Conservation (phyloP, 169 alveolate genomes). For the Plasmodium fragile region DNA sequence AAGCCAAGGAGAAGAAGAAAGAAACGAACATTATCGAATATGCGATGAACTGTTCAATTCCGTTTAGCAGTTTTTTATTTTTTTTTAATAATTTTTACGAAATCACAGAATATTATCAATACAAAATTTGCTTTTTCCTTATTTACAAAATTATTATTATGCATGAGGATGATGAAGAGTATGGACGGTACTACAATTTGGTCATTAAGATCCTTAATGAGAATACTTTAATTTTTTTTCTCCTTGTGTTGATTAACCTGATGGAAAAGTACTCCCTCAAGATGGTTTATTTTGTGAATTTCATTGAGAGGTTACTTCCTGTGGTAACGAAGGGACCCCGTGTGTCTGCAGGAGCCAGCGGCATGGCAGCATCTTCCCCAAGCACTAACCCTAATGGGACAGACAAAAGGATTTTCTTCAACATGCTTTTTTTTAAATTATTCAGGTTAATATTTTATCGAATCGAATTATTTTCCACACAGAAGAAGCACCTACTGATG, state of each 20-base stretch:
- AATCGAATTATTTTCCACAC: conserved; percentile 19
- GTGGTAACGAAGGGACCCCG: conserved; percentile 9
- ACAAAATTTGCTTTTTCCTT: conserved; percentile 17
- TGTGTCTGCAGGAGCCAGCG: neutral
- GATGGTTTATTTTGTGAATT: conserved; percentile 3
- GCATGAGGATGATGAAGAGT: conserved; percentile 65
- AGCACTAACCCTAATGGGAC: neutral
- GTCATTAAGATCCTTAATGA: conserved; percentile 8
- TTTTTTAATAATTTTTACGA: conserved; percentile 50
- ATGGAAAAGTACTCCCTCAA: conserved; percentile 28
- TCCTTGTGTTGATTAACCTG: conserved; percentile 27
- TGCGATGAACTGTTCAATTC: neutral
- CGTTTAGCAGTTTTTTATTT: conserved; percentile 11
- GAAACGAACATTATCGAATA: neutral
- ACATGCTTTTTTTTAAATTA: conserved; percentile 54
- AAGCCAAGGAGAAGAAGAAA: neutral
- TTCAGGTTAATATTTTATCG: conserved; percentile 28
- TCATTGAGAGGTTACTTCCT: conserved; percentile 55
- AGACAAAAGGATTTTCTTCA: conserved; percentile 7
- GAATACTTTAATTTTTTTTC: conserved; percentile 28
- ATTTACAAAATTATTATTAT: conserved; percentile 60
- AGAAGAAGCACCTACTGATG: conserved; percentile 49
- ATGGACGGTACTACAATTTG: conserved; percentile 39
- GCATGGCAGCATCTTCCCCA: neutral
- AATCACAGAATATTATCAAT: conserved; percentile 17